Conservation (phyloP, 352 stramenopile species). For the Hyphochytrium catenoides region DNA sequence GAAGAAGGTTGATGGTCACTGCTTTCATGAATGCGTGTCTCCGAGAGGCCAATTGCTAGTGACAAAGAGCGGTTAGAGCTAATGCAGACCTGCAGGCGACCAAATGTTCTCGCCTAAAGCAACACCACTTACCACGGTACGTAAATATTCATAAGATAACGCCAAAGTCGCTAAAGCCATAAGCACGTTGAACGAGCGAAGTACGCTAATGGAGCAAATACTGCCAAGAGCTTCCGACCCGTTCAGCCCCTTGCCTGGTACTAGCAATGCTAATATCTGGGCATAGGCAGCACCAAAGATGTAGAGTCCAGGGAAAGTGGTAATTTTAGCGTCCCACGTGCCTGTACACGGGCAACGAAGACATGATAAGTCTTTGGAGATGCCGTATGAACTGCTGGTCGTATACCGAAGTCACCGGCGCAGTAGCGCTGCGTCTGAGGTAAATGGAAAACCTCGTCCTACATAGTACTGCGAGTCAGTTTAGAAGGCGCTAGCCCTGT, state of each 20-base stretch:
- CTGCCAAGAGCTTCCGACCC: constrained; percentile 4
- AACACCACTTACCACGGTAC: not conserved
- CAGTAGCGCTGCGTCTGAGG: constrained; percentile 57
- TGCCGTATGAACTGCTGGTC: too few species aligned
- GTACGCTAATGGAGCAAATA: constrained; percentile 25
- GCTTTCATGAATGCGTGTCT: constrained; percentile 34
- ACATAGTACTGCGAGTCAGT: not conserved
- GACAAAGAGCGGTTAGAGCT: too few species aligned
- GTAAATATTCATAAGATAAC: constrained; percentile 4
- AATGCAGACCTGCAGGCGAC: too few species aligned
- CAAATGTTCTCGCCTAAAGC: not conserved
- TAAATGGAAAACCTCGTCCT: constrained; percentile 64
- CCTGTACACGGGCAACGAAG: constrained; percentile 11
- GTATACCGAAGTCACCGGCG: constrained; percentile 26
- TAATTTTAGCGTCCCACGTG: constrained; percentile 74
- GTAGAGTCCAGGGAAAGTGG: constrained; percentile 70
- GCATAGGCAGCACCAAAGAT: constrained; percentile 22
- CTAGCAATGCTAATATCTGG: not conserved
- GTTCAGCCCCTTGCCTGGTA: constrained; percentile 6
- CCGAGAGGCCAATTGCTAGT: too few species aligned
- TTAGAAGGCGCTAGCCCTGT: constrained; percentile 2
- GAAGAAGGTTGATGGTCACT: constrained; percentile 38
- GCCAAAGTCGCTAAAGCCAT: too few species aligned
- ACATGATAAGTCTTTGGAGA: constrained; percentile 1
- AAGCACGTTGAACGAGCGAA: constrained; percentile 48